Evolutionary conservation across 768 basidiomycete genomes (phyloP), one percentile per base, ranked within the genome.

Genomic region (Xerocomellus intermedius): DNA sequence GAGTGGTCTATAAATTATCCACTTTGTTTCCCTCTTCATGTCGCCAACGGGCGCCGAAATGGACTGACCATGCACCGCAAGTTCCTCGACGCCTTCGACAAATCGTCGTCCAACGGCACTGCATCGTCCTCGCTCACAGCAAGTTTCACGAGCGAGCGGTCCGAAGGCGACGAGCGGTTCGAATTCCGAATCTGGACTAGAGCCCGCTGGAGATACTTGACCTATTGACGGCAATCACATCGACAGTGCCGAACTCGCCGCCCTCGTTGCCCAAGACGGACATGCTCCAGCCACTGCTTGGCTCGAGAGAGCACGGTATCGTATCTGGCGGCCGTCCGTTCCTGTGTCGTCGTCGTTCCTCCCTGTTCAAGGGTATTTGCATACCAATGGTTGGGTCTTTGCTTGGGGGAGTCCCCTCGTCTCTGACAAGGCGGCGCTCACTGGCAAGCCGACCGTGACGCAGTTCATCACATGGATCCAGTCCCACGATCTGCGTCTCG

Each of bases 281-380:
- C 85, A 86, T 33, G 82, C 84, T 8, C 82, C 82, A 49, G 80
- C 86, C 39, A 89, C 86, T 0, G 81, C 85, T 9, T 89, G 86
- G 86, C 75, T 87, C 9, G 86, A 91, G 64, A 73, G 79, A 60
- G 79, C 79, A 66, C 68, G 83, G 65, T 79, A 76, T 66, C 65
- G 68, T 46, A 68, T 84, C 63, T 70, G 85, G 85, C 64, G 79
- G 13, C 72, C 73, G 38, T 56, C 72, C 72, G 38, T 56, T 0
- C 55, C 59, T 7, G 42, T 64, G 7, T 67, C 72, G 50, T 78
- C 76, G 3, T 68, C 73, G 2, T 81, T 79, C 53, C 60, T 63
- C 1, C 79, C 82, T 2, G 79, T 85, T 0, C 78, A 86, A 42
- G 85, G 84, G 5, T 87, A 84, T 70, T 80, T 85, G 65, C 74